Evolutionary conservation across 208 protist species (phyloP).

Genomic region (Leishmania arabica): DNA sequence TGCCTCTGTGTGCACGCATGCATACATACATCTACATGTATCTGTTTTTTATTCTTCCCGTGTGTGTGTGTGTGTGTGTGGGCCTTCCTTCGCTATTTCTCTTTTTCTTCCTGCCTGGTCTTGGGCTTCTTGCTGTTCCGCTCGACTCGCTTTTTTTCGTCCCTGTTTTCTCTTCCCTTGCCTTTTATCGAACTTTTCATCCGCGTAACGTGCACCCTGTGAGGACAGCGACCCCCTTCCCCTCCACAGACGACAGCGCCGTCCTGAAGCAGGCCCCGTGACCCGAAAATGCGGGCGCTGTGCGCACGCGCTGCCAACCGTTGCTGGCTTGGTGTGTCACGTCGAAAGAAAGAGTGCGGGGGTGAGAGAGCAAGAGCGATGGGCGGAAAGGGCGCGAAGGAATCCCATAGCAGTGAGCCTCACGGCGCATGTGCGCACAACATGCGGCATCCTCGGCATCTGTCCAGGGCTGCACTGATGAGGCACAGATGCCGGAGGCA

Average conservation of each 20-base stretch:
- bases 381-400: neutral
- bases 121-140: neutral
- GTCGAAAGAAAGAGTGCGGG: neutral
- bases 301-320: neutral
- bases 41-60: neutral
- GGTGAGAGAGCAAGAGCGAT: neutral
- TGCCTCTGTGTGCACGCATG: slow-evolving; percentile 8
- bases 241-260: too few relatives aligned
- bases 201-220: neutral
- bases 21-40: neutral
- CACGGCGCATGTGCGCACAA: neutral
- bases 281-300: neutral
- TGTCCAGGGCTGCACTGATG: neutral
- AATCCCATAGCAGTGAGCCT: neutral
- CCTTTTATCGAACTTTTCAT: neutral
- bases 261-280: neutral
- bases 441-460: neutral
- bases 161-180: neutral
- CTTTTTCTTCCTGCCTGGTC: neutral
- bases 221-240: too few relatives aligned
- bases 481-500: neutral
- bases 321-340: neutral
- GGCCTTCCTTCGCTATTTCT: neutral
- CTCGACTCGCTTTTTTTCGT: neutral
- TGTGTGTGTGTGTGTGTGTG: neutral